A percentile compares a stretch with the other conserved stretches of the same genome.
Evolutionary conservation across 495 filamentous ascomycete species (phyloP).

Genomic region (Alectoria sarmentosa): DNA sequence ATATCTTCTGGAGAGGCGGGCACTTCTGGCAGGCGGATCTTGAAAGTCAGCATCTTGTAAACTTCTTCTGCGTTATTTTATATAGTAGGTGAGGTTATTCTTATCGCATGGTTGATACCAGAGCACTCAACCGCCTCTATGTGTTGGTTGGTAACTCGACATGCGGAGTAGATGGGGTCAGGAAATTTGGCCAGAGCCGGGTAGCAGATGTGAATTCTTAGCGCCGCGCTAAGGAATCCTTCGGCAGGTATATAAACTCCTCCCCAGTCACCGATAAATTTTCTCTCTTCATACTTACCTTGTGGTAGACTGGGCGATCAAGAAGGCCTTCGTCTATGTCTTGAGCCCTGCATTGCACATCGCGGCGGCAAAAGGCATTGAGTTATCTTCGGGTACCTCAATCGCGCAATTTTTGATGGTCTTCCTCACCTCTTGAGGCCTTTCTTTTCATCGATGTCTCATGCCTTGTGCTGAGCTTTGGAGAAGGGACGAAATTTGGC

Average conservation of each 20-base stretch:
- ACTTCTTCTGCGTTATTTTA: no score
- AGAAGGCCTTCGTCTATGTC: constrained; percentile 50
- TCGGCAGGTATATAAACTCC: not conserved
- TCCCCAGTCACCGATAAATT: not conserved
- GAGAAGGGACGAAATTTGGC: constrained; percentile 41
- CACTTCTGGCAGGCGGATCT: constrained; percentile 13
- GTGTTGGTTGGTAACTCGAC: no score
- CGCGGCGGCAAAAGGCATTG: constrained; percentile 59
- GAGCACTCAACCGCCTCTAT: no score
- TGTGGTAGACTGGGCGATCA: constrained; percentile 58
- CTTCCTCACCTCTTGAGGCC: constrained; percentile 29
- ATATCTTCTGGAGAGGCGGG: constrained; percentile 50
- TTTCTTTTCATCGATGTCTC: constrained; percentile 49
- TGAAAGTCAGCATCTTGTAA: constrained; percentile 17
- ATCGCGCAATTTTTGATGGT: constrained; percentile 65
- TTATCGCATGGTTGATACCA: no score
- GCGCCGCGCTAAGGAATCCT: not conserved
- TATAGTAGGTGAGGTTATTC: no score
- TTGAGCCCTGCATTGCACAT: constrained; percentile 72
- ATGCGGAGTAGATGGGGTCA: no score
- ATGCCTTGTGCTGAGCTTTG: constrained; percentile 40
- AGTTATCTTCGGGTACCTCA: constrained; percentile 64
- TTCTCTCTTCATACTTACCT: constrained; percentile 66
- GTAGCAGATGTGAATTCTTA: not conserved
- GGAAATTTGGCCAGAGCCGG: no score